Evolutionary conservation across 257 asterid species (phyloP).

Genomic region (Rhazya stricta): DNA sequence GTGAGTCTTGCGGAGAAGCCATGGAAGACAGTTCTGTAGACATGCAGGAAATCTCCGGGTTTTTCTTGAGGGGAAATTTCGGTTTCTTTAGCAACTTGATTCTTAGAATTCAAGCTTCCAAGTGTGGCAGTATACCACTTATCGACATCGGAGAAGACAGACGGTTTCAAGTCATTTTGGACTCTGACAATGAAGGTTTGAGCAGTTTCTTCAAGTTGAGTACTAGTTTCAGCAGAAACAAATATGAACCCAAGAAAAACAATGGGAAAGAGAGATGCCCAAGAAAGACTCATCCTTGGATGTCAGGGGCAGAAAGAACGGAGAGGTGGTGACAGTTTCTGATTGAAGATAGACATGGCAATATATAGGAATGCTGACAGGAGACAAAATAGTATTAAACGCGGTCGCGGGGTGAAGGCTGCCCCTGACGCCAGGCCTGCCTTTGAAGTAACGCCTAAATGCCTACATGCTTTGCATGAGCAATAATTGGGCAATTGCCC

Average conservation of each 20-base stretch:
- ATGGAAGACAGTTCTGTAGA: constrained; percentile 65
- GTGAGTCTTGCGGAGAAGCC: constrained; percentile 72
- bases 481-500: not conserved
- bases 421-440: not conserved
- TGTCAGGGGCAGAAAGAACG: not conserved
- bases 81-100: constrained; percentile 13
- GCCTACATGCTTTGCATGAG: not conserved
- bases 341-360: not conserved
- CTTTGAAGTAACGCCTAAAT: not conserved
- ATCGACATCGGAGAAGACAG: constrained; percentile 46
- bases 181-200: constrained; percentile 61
- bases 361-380: not conserved
- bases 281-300: constrained; percentile 13
- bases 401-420: not conserved
- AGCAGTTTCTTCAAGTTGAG: not conserved
- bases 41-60: constrained; percentile 41
- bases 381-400: not conserved
- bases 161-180: constrained; percentile 57
- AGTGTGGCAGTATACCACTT: constrained; percentile 77
- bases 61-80: not conserved
- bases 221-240: constrained; percentile 10
- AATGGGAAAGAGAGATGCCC: constrained; percentile 11
- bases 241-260: constrained; percentile 12
- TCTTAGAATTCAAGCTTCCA: constrained; percentile 30
- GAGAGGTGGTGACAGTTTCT: not conserved